Evolutionary conservation across 2,329 filamentous ascomycete genomes (phyloP).

Genomic region (Gaeumannomyces sp.): DNA sequence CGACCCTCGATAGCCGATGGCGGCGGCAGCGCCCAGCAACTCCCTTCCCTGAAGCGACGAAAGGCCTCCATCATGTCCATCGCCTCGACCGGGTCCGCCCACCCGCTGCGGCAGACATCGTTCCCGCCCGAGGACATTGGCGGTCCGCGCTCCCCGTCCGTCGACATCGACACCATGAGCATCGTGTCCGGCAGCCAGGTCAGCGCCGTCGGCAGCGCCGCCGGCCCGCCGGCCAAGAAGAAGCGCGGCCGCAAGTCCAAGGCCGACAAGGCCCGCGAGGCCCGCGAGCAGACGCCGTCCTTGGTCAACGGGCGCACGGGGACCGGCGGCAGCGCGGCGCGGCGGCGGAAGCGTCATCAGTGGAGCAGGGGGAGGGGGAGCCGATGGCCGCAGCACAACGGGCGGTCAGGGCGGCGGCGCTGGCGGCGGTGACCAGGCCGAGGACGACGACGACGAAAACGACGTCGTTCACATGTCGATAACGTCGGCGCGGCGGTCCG

Average conservation of each 20-base stretch:
- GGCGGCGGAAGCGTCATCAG: slow-evolving; percentile 25
- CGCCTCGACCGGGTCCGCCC: slow-evolving; percentile 43
- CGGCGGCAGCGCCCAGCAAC: slow-evolving; percentile 36
- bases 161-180: slow-evolving; percentile 56
- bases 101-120: slow-evolving; percentile 73
- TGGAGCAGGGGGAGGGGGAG: slow-evolving; percentile 35
- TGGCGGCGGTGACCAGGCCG: slow-evolving; percentile 48
- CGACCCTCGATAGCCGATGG: slow-evolving; percentile 27
- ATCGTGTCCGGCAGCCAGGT: slow-evolving; percentile 57
- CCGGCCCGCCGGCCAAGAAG: slow-evolving; percentile 40
- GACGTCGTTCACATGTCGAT: slow-evolving; percentile 26
- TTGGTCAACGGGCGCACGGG: slow-evolving; percentile 14
- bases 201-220: slow-evolving; percentile 32
- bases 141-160: slow-evolving; percentile 55
- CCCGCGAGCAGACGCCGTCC: slow-evolving; percentile 33
- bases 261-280: slow-evolving; percentile 43
- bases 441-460: slow-evolving; percentile 42
- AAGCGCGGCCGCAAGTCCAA: slow-evolving; percentile 59
- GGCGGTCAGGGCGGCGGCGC: slow-evolving; percentile 16
- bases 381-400: slow-evolving; percentile 18
- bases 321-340: slow-evolving; percentile 39
- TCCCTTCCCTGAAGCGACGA: slow-evolving; percentile 55
- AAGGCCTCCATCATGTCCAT: slow-evolving; percentile 61
- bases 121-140: slow-evolving; percentile 61
- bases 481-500: slow-evolving; percentile 29